phyloP scores from a whole-genome alignment of 2,329 filamentous ascomycete species.

The Claviceps sp. region DNA sequence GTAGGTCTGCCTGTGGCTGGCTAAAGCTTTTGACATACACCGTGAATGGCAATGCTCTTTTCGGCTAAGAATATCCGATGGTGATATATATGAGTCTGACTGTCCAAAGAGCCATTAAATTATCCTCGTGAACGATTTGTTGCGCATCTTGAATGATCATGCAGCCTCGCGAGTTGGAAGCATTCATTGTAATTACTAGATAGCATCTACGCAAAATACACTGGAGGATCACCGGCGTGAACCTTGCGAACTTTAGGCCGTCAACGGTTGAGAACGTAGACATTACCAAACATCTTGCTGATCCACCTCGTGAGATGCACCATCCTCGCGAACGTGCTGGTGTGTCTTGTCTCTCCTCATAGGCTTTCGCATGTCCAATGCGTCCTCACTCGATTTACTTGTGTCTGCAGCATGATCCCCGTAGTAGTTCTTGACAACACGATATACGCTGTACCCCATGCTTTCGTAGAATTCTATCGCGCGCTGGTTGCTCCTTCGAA shows the following conservation, averaged over 20 bases:
- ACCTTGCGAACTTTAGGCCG: neutral
- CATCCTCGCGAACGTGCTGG: conserved; percentile 67
- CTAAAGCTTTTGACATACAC: too few relatives aligned
- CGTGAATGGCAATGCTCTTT: too few relatives aligned
- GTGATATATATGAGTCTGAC: too few relatives aligned
- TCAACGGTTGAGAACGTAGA: neutral
- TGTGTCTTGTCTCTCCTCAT: conserved; percentile 65
- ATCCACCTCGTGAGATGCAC: conserved; percentile 62
- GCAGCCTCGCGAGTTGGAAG: neutral
- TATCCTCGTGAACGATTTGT: neutral
- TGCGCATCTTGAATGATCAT: neutral
- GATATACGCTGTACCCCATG: conserved; percentile 84
- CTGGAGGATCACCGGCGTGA: neutral
- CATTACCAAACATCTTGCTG: conserved; percentile 73
- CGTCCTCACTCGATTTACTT: conserved; percentile 60
- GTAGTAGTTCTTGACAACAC: conserved; percentile 85
- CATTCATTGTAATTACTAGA: neutral
- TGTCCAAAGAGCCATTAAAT: neutral
- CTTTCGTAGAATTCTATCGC: conserved; percentile 81
- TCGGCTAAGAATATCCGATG: too few relatives aligned
- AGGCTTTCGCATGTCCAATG: conserved; percentile 93
- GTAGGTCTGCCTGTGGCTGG: too few relatives aligned
- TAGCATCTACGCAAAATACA: neutral
- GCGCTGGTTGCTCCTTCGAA: conserved; percentile 73
- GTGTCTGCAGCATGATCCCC: conserved; percentile 63